These are phyloP conservation scores for Aspergillus funiculosus DNA, from an alignment of 495 filamentous ascomycete species.

Conservation along the genomic window DNA sequence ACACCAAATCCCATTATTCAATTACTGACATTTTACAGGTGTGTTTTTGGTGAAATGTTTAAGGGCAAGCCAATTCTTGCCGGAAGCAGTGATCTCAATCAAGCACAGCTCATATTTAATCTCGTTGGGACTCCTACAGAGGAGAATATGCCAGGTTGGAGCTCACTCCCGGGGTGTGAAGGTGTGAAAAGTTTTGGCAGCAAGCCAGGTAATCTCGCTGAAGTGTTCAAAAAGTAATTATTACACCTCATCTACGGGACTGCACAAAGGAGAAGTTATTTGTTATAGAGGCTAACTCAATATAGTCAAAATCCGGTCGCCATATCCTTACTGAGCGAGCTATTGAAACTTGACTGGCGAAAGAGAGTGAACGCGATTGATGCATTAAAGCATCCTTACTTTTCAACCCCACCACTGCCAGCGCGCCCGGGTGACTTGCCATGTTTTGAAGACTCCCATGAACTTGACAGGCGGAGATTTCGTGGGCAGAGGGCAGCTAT, in stretches of 20 bases:
- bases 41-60: slow-evolving; percentile 98
- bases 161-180: slow-evolving; percentile 72
- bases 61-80: slow-evolving; percentile 87
- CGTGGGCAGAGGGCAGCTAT: slow-evolving; percentile 69
- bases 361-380: slow-evolving; percentile 90
- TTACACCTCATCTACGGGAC: background rate
- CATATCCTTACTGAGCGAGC: slow-evolving; percentile 71
- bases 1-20: slow-evolving; percentile 1
- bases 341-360: slow-evolving; percentile 84
- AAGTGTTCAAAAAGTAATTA: slow-evolving; percentile 63
- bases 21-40: slow-evolving; percentile 45
- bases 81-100: slow-evolving; percentile 81
- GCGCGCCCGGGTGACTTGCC: slow-evolving; percentile 77
- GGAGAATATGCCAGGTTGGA: slow-evolving; percentile 91
- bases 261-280: background rate
- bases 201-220: slow-evolving; percentile 58
- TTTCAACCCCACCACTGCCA: slow-evolving; percentile 70
- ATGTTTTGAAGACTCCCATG: slow-evolving; percentile 87
- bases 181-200: slow-evolving; percentile 59
- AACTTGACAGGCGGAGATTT: slow-evolving; percentile 85
- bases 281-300: slow-evolving; percentile 1
- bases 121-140: slow-evolving; percentile 90
- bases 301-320: slow-evolving; percentile 51
- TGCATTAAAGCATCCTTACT: slow-evolving; percentile 89
- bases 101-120: slow-evolving; percentile 85